Conservation (phyloP, 2,329 filamentous ascomycete species). For the Colletotrichum costaricense region DNA sequence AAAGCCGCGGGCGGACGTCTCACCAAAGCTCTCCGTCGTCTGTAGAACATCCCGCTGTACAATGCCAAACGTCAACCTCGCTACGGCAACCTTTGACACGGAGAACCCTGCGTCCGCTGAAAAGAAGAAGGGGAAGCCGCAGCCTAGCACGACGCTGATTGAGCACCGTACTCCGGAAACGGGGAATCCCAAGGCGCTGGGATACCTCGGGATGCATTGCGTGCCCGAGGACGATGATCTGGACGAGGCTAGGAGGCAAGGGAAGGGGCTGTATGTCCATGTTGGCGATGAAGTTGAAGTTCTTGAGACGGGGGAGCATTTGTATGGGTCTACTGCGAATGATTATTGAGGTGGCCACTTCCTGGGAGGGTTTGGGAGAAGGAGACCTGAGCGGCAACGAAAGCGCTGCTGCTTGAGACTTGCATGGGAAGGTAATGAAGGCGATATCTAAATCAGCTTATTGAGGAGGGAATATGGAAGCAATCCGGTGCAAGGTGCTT, state of each 20-base stretch:
- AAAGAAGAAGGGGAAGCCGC: conserved; percentile 38
- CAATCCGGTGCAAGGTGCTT: too few species aligned
- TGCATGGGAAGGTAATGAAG: too few species aligned
- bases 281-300: conserved; percentile 45
- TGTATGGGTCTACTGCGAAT: conserved; percentile 42
- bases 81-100: conserved; percentile 12
- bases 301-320: conserved; percentile 41
- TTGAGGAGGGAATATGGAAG: too few species aligned
- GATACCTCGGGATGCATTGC: conserved; percentile 45
- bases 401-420: too few species aligned
- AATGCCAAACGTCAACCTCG: conserved; percentile 37
- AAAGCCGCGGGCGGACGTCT: not conserved
- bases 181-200: conserved; percentile 42
- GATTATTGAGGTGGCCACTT: conserved; percentile 36
- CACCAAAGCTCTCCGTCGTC: conserved; percentile 35
- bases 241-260: conserved; percentile 12
- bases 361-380: not conserved
- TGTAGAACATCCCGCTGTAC: conserved; percentile 37
- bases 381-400: too few species aligned
- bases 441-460: too few species aligned
- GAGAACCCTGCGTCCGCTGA: conserved; percentile 2
- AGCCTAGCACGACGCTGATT: conserved; percentile 42
- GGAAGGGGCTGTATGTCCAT: conserved; percentile 32
- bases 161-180: conserved; percentile 40
- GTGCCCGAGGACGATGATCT: conserved; percentile 41